Evolutionary conservation across 306 rosid species (phyloP).

Genomic region (Cicer pinnatifidum): DNA sequence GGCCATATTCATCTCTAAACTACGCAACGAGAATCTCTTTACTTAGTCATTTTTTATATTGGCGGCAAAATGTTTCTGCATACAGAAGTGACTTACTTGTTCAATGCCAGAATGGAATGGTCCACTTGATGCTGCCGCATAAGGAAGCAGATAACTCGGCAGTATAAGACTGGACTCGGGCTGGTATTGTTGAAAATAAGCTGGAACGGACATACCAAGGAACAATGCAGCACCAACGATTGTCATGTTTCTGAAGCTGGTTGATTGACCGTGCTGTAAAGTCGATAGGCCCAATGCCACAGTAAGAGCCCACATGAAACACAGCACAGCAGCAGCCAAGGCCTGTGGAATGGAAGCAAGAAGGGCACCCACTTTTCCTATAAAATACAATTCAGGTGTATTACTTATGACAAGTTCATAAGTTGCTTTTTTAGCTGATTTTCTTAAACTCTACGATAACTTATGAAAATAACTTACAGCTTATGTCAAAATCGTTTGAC

Average conservation of each 20-base stretch:
- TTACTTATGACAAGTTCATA: background rate
- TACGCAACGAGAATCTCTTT: background rate
- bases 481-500: no score
- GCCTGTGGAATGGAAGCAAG: conserved; percentile 93
- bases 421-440: no score
- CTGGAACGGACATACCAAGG: conserved; percentile 90
- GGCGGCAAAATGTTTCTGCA: conserved; percentile 10
- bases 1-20: background rate
- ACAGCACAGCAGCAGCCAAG: conserved; percentile 83
- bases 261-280: conserved; percentile 71
- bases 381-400: conserved; percentile 34
- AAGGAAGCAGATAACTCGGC: conserved; percentile 86
- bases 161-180: conserved; percentile 68
- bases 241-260: conserved; percentile 79
- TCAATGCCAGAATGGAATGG: conserved; percentile 69
- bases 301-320: conserved; percentile 91
- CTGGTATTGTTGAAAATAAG: conserved; percentile 91
- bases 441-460: no score
- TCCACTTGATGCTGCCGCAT: conserved; percentile 88
- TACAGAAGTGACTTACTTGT: conserved; percentile 55
- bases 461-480: no score
- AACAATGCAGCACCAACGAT: conserved; percentile 86
- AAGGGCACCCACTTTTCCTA: conserved; percentile 95
- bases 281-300: conserved; percentile 78
- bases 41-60: background rate